These are phyloP conservation scores for Barnettozyma pratensis DNA, from an alignment of 805 yeast species.

Conservation along the genomic window DNA sequence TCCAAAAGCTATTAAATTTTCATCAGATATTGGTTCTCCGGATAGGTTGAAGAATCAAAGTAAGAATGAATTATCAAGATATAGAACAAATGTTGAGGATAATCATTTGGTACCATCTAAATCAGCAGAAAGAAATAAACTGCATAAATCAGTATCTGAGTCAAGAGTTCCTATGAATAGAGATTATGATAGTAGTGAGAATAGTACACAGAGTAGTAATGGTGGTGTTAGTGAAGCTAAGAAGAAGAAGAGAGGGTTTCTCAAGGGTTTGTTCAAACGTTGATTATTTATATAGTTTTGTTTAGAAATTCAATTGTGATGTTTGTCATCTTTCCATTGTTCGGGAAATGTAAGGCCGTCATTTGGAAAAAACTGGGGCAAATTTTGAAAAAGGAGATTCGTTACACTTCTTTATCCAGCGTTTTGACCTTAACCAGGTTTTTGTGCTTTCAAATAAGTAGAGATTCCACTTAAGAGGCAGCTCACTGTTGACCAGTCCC, in stretches of 20 bases:
- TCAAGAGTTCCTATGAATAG: constrained; percentile 8
- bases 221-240: neutral
- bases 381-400: too few species aligned
- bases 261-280: constrained; percentile 8
- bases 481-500: too few species aligned
- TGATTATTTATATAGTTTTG: neutral
- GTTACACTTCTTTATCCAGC: too few species aligned
- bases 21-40: constrained; percentile 7
- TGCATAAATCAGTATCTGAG: constrained; percentile 11
- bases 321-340: neutral
- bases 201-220: neutral
- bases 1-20: constrained; percentile 10
- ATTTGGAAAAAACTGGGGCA: neutral
- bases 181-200: neutral
- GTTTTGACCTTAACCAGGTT: too few species aligned
- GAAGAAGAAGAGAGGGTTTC: constrained; percentile 10
- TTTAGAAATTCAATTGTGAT: neutral
- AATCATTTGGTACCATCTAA: constrained; percentile 6
- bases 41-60: constrained; percentile 2
- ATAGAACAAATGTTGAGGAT: constrained; percentile 9
- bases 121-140: constrained; percentile 11
- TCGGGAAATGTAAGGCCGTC: neutral
- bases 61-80: constrained; percentile 7
- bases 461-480: too few species aligned
- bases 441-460: too few species aligned